phyloP scores from a whole-genome alignment of 2,329 filamentous ascomycete genomes.

The Chaetothyriales sp. region DNA sequence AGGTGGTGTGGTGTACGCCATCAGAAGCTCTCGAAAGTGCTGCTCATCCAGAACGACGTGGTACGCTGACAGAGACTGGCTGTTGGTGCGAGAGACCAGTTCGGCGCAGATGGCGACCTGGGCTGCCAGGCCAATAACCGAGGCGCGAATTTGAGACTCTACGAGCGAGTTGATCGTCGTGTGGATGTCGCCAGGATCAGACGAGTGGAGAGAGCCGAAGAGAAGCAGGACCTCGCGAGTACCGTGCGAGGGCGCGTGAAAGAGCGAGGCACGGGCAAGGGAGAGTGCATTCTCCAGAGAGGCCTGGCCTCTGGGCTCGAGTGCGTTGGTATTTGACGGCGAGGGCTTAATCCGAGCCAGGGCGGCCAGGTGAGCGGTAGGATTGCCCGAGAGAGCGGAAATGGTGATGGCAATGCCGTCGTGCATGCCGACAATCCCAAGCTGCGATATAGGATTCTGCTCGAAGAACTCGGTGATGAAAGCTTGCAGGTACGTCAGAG shows the following conservation, averaged over 20 bases:
- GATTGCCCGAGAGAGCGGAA: slow-evolving; percentile 82
- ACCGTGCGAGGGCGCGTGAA: slow-evolving; percentile 81
- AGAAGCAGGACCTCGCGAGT: slow-evolving; percentile 86
- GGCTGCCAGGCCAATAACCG: slow-evolving; percentile 77
- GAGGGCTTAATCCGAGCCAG: slow-evolving; percentile 48
- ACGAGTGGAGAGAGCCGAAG: slow-evolving; percentile 76
- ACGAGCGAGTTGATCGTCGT: slow-evolving; percentile 69
- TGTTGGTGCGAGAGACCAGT: slow-evolving; percentile 75
- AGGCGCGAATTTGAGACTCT: slow-evolving; percentile 69
- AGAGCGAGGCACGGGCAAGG: slow-evolving; percentile 84
- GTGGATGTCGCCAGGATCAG: slow-evolving; percentile 90
- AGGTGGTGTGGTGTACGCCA: slow-evolving; percentile 77
- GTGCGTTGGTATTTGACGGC: slow-evolving; percentile 20
- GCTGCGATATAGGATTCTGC: slow-evolving; percentile 93
- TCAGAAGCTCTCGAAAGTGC: slow-evolving; percentile 77
- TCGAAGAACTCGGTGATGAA: slow-evolving; percentile 95
- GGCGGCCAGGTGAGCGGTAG: slow-evolving; percentile 68
- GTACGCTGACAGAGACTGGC: slow-evolving; percentile 56
- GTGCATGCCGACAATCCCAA: slow-evolving; percentile 82
- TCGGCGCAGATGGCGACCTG: slow-evolving; percentile 86
- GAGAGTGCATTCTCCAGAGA: slow-evolving; percentile 90
- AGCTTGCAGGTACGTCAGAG: slow-evolving; percentile 65
- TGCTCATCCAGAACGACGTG: slow-evolving; percentile 72
- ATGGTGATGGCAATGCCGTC: slow-evolving; percentile 77
- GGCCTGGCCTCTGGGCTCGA: slow-evolving; percentile 46